Evolutionary conservation across 352 stramenopile species (phyloP).

Genomic region (Globisporangium okanoganense): DNA sequence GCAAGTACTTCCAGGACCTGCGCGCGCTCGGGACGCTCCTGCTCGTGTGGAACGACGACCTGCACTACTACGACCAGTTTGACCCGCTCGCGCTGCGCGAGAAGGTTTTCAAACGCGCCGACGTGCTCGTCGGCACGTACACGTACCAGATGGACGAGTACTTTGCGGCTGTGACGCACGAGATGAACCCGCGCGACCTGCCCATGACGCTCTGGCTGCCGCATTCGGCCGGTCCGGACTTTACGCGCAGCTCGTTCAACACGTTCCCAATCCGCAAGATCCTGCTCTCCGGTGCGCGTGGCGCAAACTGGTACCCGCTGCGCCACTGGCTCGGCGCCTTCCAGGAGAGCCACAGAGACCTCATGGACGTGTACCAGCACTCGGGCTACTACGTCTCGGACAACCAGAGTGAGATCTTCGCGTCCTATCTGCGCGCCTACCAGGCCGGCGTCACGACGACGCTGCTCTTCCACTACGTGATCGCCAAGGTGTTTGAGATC

Average conservation of each 20-base stretch:
- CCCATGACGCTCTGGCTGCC: conserved; percentile 65
- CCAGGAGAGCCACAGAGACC: conserved; percentile 32
- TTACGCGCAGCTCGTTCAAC: conserved; percentile 60
- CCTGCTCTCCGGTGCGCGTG: conserved; percentile 51
- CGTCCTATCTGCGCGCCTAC: conserved; percentile 68
- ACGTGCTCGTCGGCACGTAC: conserved; percentile 72
- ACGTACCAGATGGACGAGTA: conserved; percentile 79
- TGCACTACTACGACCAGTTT: conserved; percentile 82
- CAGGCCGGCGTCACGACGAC: conserved; percentile 70
- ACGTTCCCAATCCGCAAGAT: conserved; percentile 74
- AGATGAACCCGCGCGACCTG: conserved; percentile 53
- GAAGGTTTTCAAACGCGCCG: conserved; percentile 55
- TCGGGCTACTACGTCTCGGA: conserved; percentile 48
- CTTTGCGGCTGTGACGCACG: conserved; percentile 48
- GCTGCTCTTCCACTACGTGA: conserved; percentile 71
- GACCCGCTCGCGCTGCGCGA: conserved; percentile 52
- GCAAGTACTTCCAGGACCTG: conserved; percentile 64
- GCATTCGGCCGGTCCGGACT: conserved; percentile 59
- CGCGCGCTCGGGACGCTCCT: conserved; percentile 63
- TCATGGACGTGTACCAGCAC: conserved; percentile 70
- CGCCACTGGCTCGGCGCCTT: conserved; percentile 63
- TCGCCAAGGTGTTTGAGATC: conserved; percentile 83
- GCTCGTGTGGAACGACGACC: conserved; percentile 73
- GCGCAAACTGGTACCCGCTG: conserved; percentile 57
- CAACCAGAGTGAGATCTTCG: conserved; percentile 64